phyloP scores from a whole-genome alignment of 148 eudicot species.

The Beta vulgaris region DNA sequence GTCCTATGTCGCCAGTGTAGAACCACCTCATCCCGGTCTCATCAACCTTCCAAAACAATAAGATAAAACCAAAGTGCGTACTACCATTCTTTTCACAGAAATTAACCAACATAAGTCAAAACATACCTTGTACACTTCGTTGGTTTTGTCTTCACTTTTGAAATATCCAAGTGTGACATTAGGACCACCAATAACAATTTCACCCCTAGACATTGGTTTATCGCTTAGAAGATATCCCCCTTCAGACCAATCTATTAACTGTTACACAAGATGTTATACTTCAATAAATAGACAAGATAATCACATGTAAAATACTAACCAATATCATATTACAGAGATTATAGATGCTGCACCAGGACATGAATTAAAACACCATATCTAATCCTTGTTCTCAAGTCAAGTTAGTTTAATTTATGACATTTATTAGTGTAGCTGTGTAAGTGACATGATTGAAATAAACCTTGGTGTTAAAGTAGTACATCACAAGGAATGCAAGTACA shows the following conservation, averaged over 20 bases:
- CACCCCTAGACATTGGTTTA: conserved; percentile 85
- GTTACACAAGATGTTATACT: conserved; percentile 25
- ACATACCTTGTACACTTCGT: conserved; percentile 82
- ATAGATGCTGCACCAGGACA: conserved; percentile 9
- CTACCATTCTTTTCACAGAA: not conserved
- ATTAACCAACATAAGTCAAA: not conserved
- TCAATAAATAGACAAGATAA: not conserved
- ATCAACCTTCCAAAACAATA: conserved; percentile 52
- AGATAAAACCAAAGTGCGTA: not conserved
- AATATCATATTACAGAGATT: not conserved
- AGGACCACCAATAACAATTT: conserved; percentile 86
- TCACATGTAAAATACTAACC: conserved; percentile 1
- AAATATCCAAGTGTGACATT: conserved; percentile 91
- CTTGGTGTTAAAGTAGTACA: not conserved
- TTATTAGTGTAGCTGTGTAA: not conserved
- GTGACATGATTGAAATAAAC: not conserved
- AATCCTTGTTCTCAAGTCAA: not conserved
- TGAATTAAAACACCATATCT: not conserved
- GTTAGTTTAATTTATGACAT: not conserved
- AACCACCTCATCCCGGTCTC: conserved; percentile 95
- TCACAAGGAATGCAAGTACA: not conserved
- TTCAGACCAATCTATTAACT: conserved; percentile 91
- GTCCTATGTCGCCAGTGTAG: conserved; percentile 91
- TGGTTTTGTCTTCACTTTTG: conserved; percentile 75
- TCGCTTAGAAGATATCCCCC: conserved; percentile 78